A percentile compares a stretch with the other conserved stretches of the same genome.
phyloP scores from a whole-genome alignment of 2,329 filamentous ascomycete genomes.

The Fusarium sp. region DNA sequence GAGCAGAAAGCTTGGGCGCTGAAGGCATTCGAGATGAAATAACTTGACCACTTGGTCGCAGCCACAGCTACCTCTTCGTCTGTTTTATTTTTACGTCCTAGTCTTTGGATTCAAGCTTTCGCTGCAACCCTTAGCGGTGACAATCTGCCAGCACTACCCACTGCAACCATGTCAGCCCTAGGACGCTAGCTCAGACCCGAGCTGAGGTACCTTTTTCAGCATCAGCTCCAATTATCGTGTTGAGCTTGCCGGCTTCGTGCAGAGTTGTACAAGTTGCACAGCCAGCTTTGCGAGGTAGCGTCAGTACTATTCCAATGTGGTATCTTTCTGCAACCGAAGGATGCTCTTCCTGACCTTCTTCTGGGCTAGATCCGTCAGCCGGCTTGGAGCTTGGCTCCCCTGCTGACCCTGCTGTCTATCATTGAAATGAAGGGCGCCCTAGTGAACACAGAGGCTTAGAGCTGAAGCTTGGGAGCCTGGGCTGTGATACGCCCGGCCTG shows the following conservation, averaged over 20 bases:
- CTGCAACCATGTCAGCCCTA: constrained; percentile 44
- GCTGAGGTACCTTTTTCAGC: constrained; percentile 11
- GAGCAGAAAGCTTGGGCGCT: not conserved
- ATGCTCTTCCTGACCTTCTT: constrained; percentile 1
- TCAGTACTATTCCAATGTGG: constrained; percentile 2
- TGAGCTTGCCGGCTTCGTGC: constrained; percentile 10
- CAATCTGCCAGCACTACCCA: constrained; percentile 20
- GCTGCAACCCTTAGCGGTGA: not conserved
- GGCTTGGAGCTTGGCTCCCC: constrained; percentile 32
- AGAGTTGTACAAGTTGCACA: constrained; percentile 35
- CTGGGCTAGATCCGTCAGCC: constrained; percentile 25
- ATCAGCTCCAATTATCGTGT: not conserved
- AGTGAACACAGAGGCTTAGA: constrained; percentile 24
- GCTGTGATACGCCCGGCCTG: constrained; percentile 16
- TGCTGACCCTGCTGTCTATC: constrained; percentile 35
- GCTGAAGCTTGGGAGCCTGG: constrained; percentile 19
- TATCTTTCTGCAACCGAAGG: constrained; percentile 8
- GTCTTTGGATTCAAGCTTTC: not conserved
- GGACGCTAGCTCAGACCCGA: constrained; percentile 34
- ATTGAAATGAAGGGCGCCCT: constrained; percentile 42
- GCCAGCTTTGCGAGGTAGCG: constrained; percentile 27
- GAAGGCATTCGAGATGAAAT: not conserved
- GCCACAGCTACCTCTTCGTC: not conserved
- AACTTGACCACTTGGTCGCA: not conserved
- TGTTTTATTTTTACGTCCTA: not conserved